Percentiles rank a stretch among this genome's conserved stretches.
These are phyloP conservation scores for Saccharomycopsis sp. DNA, from an alignment of 805 yeast species.

Conservation along the genomic window DNA sequence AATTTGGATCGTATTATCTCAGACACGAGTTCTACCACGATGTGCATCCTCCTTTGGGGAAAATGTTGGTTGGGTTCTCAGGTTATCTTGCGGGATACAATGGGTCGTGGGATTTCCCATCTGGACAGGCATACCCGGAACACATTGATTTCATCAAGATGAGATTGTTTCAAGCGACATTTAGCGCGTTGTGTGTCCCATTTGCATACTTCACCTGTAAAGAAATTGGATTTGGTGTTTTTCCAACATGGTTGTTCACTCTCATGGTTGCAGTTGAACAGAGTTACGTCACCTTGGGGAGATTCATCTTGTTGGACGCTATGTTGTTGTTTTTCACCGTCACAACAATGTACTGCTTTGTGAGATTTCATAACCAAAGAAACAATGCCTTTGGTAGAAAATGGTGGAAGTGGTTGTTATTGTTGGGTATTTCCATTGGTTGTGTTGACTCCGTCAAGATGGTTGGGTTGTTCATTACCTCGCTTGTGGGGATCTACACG, in stretches of 20 bases:
- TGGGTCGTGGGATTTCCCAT: conserved; percentile 83
- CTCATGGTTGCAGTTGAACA: conserved; percentile 75
- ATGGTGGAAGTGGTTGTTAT: conserved; percentile 91
- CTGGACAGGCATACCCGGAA: conserved; percentile 70
- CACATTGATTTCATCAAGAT: conserved; percentile 71
- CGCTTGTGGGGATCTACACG: conserved; percentile 84
- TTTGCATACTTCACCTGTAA: conserved; percentile 76
- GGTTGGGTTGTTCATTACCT: conserved; percentile 91
- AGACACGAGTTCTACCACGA: conserved; percentile 88
- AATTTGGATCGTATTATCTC: conserved; percentile 86
- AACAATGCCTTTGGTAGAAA: conserved; percentile 47
- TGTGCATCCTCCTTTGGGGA: conserved; percentile 96
- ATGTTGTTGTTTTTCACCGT: conserved; percentile 84
- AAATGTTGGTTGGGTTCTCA: conserved; percentile 80
- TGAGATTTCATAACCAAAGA: conserved; percentile 55
- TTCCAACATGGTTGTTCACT: conserved; percentile 69
- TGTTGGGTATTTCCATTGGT: conserved; percentile 82
- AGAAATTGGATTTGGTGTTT: conserved; percentile 61
- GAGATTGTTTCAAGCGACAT: conserved; percentile 81
- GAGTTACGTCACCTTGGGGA: conserved; percentile 76
- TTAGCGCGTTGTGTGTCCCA: conserved; percentile 80
- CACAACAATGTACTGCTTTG: conserved; percentile 66
- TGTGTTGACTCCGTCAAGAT: conserved; percentile 88
- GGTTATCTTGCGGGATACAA: conserved; percentile 82
- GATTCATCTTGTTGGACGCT: conserved; percentile 86